phyloP scores from a whole-genome alignment of 495 filamentous ascomycete genomes.

The Geopyxis carbonaria region DNA sequence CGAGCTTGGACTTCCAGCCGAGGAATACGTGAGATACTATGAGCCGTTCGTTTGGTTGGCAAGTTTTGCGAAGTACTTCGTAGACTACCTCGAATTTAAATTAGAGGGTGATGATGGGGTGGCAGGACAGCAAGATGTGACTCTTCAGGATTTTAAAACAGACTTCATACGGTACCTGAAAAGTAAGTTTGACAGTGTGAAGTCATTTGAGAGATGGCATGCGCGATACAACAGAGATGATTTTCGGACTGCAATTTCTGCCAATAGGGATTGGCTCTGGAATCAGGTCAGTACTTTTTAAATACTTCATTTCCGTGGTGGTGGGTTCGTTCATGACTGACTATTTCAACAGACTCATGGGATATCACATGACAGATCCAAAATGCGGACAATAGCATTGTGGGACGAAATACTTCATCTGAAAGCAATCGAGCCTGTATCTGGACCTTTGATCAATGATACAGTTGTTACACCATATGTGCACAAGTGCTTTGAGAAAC shows the following conservation, averaged over 20 bases:
- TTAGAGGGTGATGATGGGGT: slow-evolving; percentile 36
- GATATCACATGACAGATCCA: not conserved
- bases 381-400: not conserved
- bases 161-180: slow-evolving; percentile 40
- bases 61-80: slow-evolving; percentile 46
- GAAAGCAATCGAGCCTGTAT: slow-evolving; percentile 5
- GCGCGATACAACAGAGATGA: slow-evolving; percentile 36
- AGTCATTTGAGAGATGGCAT: not conserved
- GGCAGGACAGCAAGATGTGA: slow-evolving; percentile 26
- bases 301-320: no score
- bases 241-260: slow-evolving; percentile 38
- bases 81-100: slow-evolving; percentile 18
- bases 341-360: slow-evolving; percentile 24
- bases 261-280: slow-evolving; percentile 43
- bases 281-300: slow-evolving; percentile 36
- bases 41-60: slow-evolving; percentile 49
- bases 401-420: slow-evolving; percentile 19
- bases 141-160: slow-evolving; percentile 35
- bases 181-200: not conserved
- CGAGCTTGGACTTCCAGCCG: slow-evolving; percentile 35
- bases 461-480: slow-evolving; percentile 56
- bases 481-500: slow-evolving; percentile 42
- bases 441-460: slow-evolving; percentile 19
- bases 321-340: no score
- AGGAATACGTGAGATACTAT: slow-evolving; percentile 42